These are phyloP conservation scores for Erodium trifolium DNA, from an alignment of 441 rosid genomes.

Conservation along the genomic window DNA sequence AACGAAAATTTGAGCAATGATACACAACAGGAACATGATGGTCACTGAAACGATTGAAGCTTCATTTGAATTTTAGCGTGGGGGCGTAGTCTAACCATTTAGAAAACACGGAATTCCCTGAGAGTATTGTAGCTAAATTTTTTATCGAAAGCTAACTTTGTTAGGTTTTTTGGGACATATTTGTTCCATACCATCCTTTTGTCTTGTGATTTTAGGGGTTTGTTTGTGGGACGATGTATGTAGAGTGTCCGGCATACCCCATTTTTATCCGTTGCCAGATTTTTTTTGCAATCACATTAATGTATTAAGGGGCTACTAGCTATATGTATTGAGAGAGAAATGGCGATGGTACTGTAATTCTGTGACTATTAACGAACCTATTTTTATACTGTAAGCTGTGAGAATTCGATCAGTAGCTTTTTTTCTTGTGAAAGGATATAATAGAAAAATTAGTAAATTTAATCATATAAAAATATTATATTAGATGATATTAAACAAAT, in stretches of 20 bases:
- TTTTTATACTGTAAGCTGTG: background rate
- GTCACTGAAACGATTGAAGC: conserved; percentile 32
- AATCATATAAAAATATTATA: too few species aligned
- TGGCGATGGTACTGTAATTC: background rate
- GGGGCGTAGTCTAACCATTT: conserved; percentile 41
- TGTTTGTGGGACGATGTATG: conserved; percentile 18
- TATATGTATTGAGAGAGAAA: background rate
- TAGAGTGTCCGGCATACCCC: conserved; percentile 18
- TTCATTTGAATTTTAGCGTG: too few species aligned
- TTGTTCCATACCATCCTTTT: conserved; percentile 24
- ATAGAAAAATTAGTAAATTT: too few species aligned
- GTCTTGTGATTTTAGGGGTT: conserved; percentile 12
- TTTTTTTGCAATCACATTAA: background rate
- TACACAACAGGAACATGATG: conserved; percentile 32
- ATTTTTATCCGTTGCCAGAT: background rate
- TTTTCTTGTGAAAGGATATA: too few species aligned
- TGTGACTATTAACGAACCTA: background rate
- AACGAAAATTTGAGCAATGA: conserved; percentile 38
- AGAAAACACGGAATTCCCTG: conserved; percentile 38
- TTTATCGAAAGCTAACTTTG: conserved; percentile 33
- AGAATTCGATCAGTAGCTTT: too few species aligned
- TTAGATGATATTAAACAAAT: too few species aligned
- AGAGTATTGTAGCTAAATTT: conserved; percentile 34
- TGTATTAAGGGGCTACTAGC: background rate
- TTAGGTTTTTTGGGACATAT: conserved; percentile 30